Base-by-base conservation (phyloP, 768 basidiomycete species). In the Hericium coralloides region DNA sequence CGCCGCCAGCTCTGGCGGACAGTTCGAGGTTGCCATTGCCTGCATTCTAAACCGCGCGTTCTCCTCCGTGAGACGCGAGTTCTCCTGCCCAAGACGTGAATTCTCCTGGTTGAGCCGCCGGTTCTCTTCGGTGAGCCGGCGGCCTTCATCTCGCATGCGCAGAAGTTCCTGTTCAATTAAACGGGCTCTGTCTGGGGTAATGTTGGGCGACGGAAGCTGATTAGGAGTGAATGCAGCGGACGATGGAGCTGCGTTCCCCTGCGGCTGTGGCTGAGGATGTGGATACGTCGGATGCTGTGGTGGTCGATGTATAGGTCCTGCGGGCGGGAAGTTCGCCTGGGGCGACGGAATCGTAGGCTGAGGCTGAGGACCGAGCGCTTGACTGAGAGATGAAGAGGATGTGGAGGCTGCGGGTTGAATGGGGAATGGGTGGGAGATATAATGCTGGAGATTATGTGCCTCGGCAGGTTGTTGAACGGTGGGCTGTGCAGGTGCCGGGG, bases 51-150 rank as follows among this genome's bases (percentile, higher is more conserved):
- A 17, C 8, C 25, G 43, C 39, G 18, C 23, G 12, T 38, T n/a
- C 53, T 56, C 56, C 14, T 54, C 41, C 26, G 53, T 54, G n/a
- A 62, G 60, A 15, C 49, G 56, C 12, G 56, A 50, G 49, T 61
- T 61, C 49, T 63, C 62, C 53, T 58, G 55, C 12, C 45, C 31
- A 18, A 63, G 57, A 15, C 62, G 62, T 17, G 25, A 26, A 49
- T 63, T 63, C 53, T 63, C 62, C 10, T 49, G 53, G 20, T 45
- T 41, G 15, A 63, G 62, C n/a, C 62, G 62, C 52, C 55, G 43
- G 47, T 61, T 63, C 55, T 61, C 62, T 20, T 59, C 60, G 3
- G 52, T 52, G 14, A 61, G 49, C n/a, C 60, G 62, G 22, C 55
- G 31, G 14, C 23, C 52, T 15, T 63, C 62, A 45, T 61, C 62